Conservation (phyloP, 441 rosid genomes). For the Populus hybrid region DNA sequence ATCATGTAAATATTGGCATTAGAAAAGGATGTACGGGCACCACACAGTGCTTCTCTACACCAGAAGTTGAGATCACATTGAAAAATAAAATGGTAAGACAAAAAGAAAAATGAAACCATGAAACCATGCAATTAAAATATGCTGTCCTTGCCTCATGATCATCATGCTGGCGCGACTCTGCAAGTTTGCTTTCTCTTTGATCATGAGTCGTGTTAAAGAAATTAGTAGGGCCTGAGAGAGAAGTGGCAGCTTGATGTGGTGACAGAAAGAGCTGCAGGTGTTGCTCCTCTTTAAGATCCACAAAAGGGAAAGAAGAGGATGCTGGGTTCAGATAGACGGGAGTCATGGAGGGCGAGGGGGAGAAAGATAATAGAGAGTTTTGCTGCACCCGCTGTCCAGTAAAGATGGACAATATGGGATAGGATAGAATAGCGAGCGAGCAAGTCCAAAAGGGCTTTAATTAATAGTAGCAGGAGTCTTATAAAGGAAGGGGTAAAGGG, state of each 20-base stretch:
- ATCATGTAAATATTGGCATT: neutral
- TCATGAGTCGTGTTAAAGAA: slow-evolving; percentile 7
- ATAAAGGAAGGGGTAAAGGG: slow-evolving; percentile 4
- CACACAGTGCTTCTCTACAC: neutral
- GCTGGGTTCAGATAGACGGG: slow-evolving; percentile 31
- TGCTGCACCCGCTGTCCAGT: too few relatives aligned
- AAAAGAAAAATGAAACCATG: neutral
- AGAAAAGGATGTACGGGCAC: neutral
- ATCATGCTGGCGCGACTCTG: slow-evolving; percentile 9
- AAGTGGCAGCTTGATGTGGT: slow-evolving; percentile 25
- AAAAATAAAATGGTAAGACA: neutral
- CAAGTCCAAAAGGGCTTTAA: slow-evolving; percentile 2
- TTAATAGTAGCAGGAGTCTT: slow-evolving; percentile 2
- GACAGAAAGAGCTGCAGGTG: slow-evolving; percentile 30
- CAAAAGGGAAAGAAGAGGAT: slow-evolving; percentile 24
- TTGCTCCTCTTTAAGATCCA: slow-evolving; percentile 27
- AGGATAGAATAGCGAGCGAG: neutral
- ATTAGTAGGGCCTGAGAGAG: slow-evolving; percentile 16
- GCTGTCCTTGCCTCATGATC: slow-evolving; percentile 30
- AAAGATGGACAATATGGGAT: neutral
- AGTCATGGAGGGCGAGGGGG: slow-evolving; percentile 22
- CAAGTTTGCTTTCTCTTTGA: slow-evolving; percentile 10
- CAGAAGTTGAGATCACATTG: neutral
- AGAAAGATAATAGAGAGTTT: neutral
- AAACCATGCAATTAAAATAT: neutral